phyloP scores from a whole-genome alignment of 768 basidiomycete species.

The Lyophyllum semitale region DNA sequence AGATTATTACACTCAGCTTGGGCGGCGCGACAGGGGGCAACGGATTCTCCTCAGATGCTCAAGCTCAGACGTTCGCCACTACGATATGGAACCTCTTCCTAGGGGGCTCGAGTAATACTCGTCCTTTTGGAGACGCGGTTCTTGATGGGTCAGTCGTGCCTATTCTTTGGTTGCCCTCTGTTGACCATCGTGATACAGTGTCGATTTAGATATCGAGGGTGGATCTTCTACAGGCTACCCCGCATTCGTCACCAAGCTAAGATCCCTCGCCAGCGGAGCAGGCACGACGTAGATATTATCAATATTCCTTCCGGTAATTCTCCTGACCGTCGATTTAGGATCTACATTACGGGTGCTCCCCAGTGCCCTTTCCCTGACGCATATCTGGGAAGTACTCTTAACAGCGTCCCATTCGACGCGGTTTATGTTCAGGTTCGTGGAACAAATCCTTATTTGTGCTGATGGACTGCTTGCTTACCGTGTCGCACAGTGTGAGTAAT shows the following conservation, averaged over 20 bases:
- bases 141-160: constrained; percentile 55
- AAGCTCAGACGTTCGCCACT: constrained; percentile 56
- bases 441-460: constrained; percentile 7
- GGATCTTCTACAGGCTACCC: constrained; percentile 47
- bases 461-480: not conserved
- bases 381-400: constrained; percentile 50
- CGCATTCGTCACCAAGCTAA: constrained; percentile 48
- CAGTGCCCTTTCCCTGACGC: constrained; percentile 67
- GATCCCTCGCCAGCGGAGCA: constrained; percentile 42
- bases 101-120: constrained; percentile 54
- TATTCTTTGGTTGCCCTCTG: not conserved
- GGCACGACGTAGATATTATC: constrained; percentile 45
- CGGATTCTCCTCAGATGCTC: constrained; percentile 54
- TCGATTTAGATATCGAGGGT: constrained; percentile 70
- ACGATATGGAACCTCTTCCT: constrained; percentile 72
- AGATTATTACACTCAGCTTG: constrained; percentile 56
- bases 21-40: constrained; percentile 66
- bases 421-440: constrained; percentile 65
- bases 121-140: constrained; percentile 66
- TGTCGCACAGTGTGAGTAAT: constrained; percentile 8
- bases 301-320: too few relatives aligned
- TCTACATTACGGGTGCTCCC: constrained; percentile 56
- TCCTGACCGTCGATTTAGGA: constrained; percentile 31
- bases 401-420: constrained; percentile 63
- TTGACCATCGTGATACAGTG: constrained; percentile 20